Evolutionary conservation across 257 asterid species (phyloP), one percentile per base, ranked within the genome.

Genomic region (Solanum habrochaites): DNA sequence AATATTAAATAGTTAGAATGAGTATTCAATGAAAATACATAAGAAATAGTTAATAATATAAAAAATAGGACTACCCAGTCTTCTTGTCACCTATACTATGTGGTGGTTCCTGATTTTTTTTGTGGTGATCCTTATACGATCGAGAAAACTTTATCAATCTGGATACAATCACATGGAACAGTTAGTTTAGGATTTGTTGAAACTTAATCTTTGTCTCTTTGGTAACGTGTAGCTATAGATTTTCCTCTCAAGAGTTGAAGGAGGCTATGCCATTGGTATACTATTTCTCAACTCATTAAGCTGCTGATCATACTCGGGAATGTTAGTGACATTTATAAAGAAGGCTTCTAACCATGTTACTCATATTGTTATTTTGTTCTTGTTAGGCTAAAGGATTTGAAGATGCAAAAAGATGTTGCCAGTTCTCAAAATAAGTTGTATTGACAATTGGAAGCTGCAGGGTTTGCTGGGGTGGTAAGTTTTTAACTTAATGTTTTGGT

Each of bases 21-120:
- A n/a, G n/a, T n/a, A n/a, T n/a, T n/a, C n/a, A n/a, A n/a, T n/a
- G n/a, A n/a, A n/a, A n/a, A n/a, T n/a, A n/a, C n/a, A n/a, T n/a
- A n/a, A n/a, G n/a, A n/a, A n/a, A n/a, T n/a, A n/a, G n/a, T n/a
- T n/a, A n/a, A n/a, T n/a, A n/a, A n/a, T n/a, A n/a, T n/a, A n/a
- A n/a, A n/a, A n/a, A n/a, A n/a, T n/a, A n/a, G n/a, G n/a, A n/a
- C n/a, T n/a, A n/a, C n/a, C n/a, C n/a, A n/a, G n/a, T n/a, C n/a
- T n/a, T n/a, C n/a, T n/a, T n/a, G n/a, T n/a, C n/a, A n/a, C n/a
- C n/a, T n/a, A 32, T 94, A 87, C 87, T 91, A 89, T 47, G 96
- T 88, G 77, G 95, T 93, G 83, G 94, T 92, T 87, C 97, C 97
- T 47, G 97, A 94, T 90, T 92, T 94, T 91, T 87, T 93, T 88